These are phyloP conservation scores for Protomyces lactucae-debilis DNA, from an alignment of 1,139 yeast genomes.

Conservation along the genomic window DNA sequence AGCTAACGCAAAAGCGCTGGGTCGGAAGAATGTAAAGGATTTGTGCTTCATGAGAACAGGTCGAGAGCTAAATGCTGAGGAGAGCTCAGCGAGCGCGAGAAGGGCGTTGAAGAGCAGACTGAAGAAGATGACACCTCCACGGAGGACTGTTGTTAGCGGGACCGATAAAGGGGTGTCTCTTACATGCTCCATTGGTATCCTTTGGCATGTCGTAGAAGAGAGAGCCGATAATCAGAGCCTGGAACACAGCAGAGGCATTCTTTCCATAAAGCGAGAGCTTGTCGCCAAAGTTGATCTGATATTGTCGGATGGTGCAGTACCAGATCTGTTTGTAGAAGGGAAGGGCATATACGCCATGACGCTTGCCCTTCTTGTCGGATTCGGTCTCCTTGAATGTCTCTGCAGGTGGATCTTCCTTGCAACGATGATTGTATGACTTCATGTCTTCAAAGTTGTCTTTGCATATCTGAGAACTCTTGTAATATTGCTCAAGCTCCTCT, in stretches of 20 bases:
- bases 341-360: slow-evolving; percentile 32
- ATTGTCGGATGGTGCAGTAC: slow-evolving; percentile 25
- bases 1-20: slow-evolving; percentile 71
- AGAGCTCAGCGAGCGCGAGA: slow-evolving; percentile 66
- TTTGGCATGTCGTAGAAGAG: slow-evolving; percentile 59
- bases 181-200: slow-evolving; percentile 51
- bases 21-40: slow-evolving; percentile 67
- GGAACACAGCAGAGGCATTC: slow-evolving; percentile 48
- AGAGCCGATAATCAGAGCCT: slow-evolving; percentile 59
- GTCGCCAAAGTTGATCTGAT: slow-evolving; percentile 29
- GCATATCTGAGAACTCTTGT: slow-evolving; percentile 58
- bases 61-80: slow-evolving; percentile 66
- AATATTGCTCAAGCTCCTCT: slow-evolving; percentile 58
- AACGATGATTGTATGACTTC: slow-evolving; percentile 38
- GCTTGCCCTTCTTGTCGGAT: slow-evolving; percentile 28
- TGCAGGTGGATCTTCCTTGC: slow-evolving; percentile 28
- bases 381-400: slow-evolving; percentile 27
- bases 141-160: slow-evolving; percentile 37
- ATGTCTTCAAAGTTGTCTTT: slow-evolving; percentile 42
- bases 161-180: not conserved
- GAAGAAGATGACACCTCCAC: slow-evolving; percentile 72
- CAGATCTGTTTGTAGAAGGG: slow-evolving; percentile 34
- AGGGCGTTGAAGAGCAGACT: slow-evolving; percentile 74
- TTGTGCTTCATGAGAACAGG: slow-evolving; percentile 76
- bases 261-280: slow-evolving; percentile 34